Percentiles rank a stretch among this genome's conserved stretches.
Evolutionary conservation across 1,139 yeast genomes (phyloP).

Genomic region (Lodderomyces jiufengensis): DNA sequence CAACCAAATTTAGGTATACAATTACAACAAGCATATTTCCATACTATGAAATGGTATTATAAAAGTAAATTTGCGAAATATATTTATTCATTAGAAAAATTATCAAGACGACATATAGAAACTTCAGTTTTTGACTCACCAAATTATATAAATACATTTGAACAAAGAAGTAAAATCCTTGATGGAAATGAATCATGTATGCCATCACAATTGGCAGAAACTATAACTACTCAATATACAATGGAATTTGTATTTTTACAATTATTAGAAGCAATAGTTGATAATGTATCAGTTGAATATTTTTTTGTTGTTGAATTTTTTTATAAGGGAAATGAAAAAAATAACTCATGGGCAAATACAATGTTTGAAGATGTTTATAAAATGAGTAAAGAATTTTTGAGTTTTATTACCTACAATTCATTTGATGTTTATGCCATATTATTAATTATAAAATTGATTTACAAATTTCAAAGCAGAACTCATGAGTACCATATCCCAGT

Average conservation of each 20-base stretch:
- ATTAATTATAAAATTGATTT: slow-evolving; percentile 71
- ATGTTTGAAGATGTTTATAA: slow-evolving; percentile 49
- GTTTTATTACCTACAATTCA: slow-evolving; percentile 24
- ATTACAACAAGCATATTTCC: slow-evolving; percentile 72
- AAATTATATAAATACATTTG: slow-evolving; percentile 54
- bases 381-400: slow-evolving; percentile 39
- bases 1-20: slow-evolving; percentile 71
- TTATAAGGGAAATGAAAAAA: slow-evolving; percentile 44
- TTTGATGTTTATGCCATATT: slow-evolving; percentile 78
- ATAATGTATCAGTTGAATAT: slow-evolving; percentile 76
- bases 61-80: slow-evolving; percentile 75
- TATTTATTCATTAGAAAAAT: slow-evolving; percentile 66
- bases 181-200: slow-evolving; percentile 39
- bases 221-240: slow-evolving; percentile 62
- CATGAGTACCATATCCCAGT: slow-evolving; percentile 70
- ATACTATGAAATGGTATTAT: slow-evolving; percentile 94
- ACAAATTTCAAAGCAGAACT: slow-evolving; percentile 57
- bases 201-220: slow-evolving; percentile 83
- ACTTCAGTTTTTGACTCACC: slow-evolving; percentile 47
- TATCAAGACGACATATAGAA: slow-evolving; percentile 53
- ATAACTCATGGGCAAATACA: slow-evolving; percentile 48
- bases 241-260: slow-evolving; percentile 72
- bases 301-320: slow-evolving; percentile 72
- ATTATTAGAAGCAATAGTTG: slow-evolving; percentile 69
- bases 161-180: slow-evolving; percentile 44